Conservation (phyloP, 305 asterid genomes). For the Withania somnifera region DNA sequence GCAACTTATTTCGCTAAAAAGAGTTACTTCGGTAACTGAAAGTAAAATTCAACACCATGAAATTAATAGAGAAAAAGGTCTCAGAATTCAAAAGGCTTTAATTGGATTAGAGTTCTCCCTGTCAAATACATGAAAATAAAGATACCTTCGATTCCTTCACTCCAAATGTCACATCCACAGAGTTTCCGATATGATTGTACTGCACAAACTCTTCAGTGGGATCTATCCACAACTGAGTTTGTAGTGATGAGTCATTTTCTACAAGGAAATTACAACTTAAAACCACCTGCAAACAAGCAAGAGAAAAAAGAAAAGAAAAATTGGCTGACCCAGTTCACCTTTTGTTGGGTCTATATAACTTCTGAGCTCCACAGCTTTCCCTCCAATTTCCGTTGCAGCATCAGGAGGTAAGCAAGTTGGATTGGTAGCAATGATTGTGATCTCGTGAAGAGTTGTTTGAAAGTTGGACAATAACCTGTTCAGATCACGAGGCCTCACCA, state of each 20-base stretch:
- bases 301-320: background rate
- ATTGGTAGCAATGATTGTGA: conserved; percentile 77
- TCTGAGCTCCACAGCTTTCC: conserved; percentile 93
- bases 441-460: conserved; percentile 89
- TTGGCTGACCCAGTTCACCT: conserved; percentile 33
- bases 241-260: conserved; percentile 86
- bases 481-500: conserved; percentile 82
- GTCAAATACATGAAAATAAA: background rate
- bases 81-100: background rate
- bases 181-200: conserved; percentile 67
- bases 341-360: conserved; percentile 90
- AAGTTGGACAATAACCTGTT: conserved; percentile 72
- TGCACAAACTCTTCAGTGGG: conserved; percentile 90
- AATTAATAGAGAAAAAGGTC: background rate
- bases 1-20: too few species aligned
- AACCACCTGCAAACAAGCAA: background rate
- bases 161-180: conserved; percentile 87
- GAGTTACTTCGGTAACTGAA: too few species aligned
- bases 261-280: conserved; percentile 17
- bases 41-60: too few species aligned
- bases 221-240: conserved; percentile 96
- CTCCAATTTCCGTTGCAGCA: conserved; percentile 67
- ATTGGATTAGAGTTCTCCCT: background rate
- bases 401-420: conserved; percentile 52
- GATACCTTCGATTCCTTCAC: conserved; percentile 87